Base-by-base conservation (phyloP, 768 basidiomycete genomes). In the Kwoniella europaea region DNA sequence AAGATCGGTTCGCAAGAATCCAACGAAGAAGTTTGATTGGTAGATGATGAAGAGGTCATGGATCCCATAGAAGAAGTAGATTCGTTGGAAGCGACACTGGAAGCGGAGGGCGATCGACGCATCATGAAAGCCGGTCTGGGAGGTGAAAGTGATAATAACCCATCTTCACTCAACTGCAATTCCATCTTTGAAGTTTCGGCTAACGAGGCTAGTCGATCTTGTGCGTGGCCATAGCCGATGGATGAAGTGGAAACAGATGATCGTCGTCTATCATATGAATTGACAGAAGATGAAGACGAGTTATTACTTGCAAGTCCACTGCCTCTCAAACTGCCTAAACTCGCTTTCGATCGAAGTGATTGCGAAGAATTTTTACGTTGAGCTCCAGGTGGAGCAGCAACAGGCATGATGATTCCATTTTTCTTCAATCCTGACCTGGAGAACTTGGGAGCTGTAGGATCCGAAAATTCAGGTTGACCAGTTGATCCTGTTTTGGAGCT, bases 371-470 rank as follows among this genome's bases (percentile, higher is more conserved):
- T 35, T 20, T 44, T 41, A 15, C 69, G 55, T 58, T 62, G 44
- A 6, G 73, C 73, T 50, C 46, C 46, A 50, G 46, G 55, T 58
- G 53, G 44, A 22, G 73, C 73, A 6, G 79, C 62, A 10, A 68
- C 71, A 27, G 77, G 76, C 76, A 80, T 75, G 44, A 82, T 65
- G n/a, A 79, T 68, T 22, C 73, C 76, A 16, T 70, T 70, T 59
- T 77, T 78, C 61, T 75, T 79, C 41, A 82, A 46, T 2, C 74
- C 71, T 3, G 80, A 68, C 20, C 82, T 72, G 35, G 80, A 83
- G 59, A 83, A 83, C 29, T 79, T 78, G 7, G 80, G 80, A 12
- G 79, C 75, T 3, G 59, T 58, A 12, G 68, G 61, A 56, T 68
- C 67, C 12, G n/a, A 44, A 35, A 68, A 67, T 41, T 54, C 55